Evolutionary conservation across 2,329 filamentous ascomycete species (phyloP), one percentile per base, ranked within the genome.

Genomic region (Pyrenophora seminiperda): DNA sequence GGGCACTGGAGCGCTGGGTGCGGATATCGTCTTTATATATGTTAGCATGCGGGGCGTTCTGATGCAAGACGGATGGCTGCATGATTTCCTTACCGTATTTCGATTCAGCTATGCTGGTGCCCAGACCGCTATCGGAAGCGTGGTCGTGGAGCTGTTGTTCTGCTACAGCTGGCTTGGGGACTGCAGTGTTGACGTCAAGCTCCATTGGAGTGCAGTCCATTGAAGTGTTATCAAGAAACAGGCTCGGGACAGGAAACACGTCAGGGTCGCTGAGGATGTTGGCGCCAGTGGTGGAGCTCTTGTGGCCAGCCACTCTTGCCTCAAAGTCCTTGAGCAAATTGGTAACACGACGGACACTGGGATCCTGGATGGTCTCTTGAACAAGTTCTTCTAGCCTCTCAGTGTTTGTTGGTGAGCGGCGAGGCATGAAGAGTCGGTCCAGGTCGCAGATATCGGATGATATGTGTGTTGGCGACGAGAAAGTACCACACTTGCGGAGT

Each of bases 111-210:
- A 96, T 81, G 33, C 91, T 96, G 34, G 90, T 89, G 43, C 92
- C 92, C 57, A 97, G 79, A 45, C 91, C 92, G 71, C 91, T 96
- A 76, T 97, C 92, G 13, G 90, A 94, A 51, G 84, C 83, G 75
- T 91, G 87, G 66, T 85, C 83, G 67, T 86, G 81, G 50, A 61
- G 59, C 62, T 50, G 65, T 34, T 79, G 79, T 53, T 66, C 62
- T 34, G 54, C 55, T 47, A 56, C 51, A 44, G 55, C 41, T 18
- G 65, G 77, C 76, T 67, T 84, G 50, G 58, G 57, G 24, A 27
- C 24, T 22, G 20, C 20, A 22, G 20, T 4, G 24, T 11, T 3
- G 24, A 27, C 24, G 67, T 71, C 72, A 52, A 73, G 60, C 32
- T 71, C 74, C 70, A 75, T 75, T 24, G 56, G 68, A 41, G 69